Conservation (phyloP, 768 basidiomycete species). For the Gymnopilus dilepis region DNA sequence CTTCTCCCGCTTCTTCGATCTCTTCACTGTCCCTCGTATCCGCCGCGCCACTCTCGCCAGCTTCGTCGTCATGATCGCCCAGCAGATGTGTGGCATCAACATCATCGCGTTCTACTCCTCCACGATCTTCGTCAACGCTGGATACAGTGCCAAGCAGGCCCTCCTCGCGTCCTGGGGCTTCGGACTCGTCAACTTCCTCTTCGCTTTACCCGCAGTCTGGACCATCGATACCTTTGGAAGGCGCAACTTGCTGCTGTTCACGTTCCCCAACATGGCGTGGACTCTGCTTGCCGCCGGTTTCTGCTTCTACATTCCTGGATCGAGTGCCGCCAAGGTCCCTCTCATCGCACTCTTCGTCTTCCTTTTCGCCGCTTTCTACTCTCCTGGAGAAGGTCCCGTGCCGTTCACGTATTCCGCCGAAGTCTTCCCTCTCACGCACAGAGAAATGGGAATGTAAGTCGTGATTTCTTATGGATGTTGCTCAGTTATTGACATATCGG, state of each 20-base stretch:
- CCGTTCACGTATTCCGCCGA: slow-evolving; percentile 93
- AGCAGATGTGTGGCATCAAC: slow-evolving; percentile 87
- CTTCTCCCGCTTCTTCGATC: slow-evolving; percentile 56
- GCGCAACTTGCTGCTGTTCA: slow-evolving; percentile 75
- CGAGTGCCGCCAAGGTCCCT: slow-evolving; percentile 44
- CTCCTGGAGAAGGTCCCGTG: slow-evolving; percentile 88
- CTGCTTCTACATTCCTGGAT: slow-evolving; percentile 57
- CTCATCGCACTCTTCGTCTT: slow-evolving; percentile 49
- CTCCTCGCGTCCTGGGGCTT: slow-evolving; percentile 72
- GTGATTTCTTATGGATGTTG: slow-evolving; percentile 27
- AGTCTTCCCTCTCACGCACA: slow-evolving; percentile 84
- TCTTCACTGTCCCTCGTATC: slow-evolving; percentile 75
- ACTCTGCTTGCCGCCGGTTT: slow-evolving; percentile 79
- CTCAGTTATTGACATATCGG: slow-evolving; percentile 29
- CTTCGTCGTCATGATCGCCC: slow-evolving; percentile 68
- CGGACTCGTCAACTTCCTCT: slow-evolving; percentile 68
- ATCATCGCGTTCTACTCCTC: slow-evolving; percentile 83
- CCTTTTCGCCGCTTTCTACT: slow-evolving; percentile 65
- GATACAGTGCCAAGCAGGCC: slow-evolving; percentile 57
- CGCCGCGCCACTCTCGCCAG: slow-evolving; percentile 56
- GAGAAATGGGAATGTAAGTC: slow-evolving; percentile 64
- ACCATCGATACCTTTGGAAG: slow-evolving; percentile 79
- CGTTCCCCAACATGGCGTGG: slow-evolving; percentile 84
- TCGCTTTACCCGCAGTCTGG: slow-evolving; percentile 70
- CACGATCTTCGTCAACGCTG: slow-evolving; percentile 68